A percentile compares a stretch with the other conserved stretches of the same genome.
Evolutionary conservation across 352 stramenopile species (phyloP).

Genomic region (Globisporangium acanthophoron): DNA sequence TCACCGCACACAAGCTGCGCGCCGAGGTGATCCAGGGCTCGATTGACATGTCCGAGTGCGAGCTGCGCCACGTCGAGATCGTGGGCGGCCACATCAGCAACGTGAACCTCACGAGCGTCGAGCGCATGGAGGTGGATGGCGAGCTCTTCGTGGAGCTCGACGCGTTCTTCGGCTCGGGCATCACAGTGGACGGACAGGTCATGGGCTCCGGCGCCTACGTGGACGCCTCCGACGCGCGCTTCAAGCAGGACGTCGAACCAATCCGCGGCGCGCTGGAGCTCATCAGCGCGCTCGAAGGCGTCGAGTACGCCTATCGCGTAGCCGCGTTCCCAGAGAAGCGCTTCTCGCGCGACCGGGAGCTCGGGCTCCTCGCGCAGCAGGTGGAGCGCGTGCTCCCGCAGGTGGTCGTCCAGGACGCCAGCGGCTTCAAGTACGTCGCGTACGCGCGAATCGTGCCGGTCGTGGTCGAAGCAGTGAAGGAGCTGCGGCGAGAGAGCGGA

Average conservation of each 20-base stretch:
- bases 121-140: slow-evolving; percentile 64
- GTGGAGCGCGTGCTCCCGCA: slow-evolving; percentile 77
- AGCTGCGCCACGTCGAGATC: slow-evolving; percentile 63
- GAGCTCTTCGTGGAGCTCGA: slow-evolving; percentile 83
- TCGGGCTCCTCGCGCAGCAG: slow-evolving; percentile 89
- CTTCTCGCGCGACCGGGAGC: slow-evolving; percentile 39
- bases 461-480: slow-evolving; percentile 77
- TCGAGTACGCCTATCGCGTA: slow-evolving; percentile 51
- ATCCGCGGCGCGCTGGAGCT: slow-evolving; percentile 43
- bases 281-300: slow-evolving; percentile 50
- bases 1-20: slow-evolving; percentile 43
- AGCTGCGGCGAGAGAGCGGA: slow-evolving; percentile 14
- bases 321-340: slow-evolving; percentile 36
- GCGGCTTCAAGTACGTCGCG: slow-evolving; percentile 86
- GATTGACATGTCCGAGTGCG: slow-evolving; percentile 78
- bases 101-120: slow-evolving; percentile 69
- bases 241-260: slow-evolving; percentile 67
- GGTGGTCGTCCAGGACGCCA: slow-evolving; percentile 55
- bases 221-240: slow-evolving; percentile 86
- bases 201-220: slow-evolving; percentile 90
- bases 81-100: slow-evolving; percentile 69
- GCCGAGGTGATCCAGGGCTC: slow-evolving; percentile 43
- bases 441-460: slow-evolving; percentile 80
- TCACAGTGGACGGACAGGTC: slow-evolving; percentile 86
- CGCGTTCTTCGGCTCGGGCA: slow-evolving; percentile 74